Percentiles rank a stretch among this genome's conserved stretches.
Conservation (phyloP, 176 grass and related monocot species). For the Carex kokanica region DNA sequence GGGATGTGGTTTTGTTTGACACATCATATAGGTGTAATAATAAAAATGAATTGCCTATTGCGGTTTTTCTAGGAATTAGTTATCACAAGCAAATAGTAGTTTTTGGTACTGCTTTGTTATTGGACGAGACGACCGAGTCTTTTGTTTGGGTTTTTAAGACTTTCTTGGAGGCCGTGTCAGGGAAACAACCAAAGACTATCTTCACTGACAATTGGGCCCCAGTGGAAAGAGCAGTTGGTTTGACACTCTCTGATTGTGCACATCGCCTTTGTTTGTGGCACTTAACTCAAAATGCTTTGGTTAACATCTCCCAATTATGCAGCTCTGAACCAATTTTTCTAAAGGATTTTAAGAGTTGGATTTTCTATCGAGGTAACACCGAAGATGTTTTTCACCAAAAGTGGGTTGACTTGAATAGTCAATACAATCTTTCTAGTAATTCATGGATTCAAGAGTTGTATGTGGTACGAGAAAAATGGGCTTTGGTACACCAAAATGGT, state of each 20-base stretch:
- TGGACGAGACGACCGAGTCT: slow-evolving; percentile 54
- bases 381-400: slow-evolving; percentile 37
- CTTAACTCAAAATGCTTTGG: slow-evolving; percentile 38
- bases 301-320: slow-evolving; percentile 34
- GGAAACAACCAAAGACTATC: slow-evolving; percentile 37
- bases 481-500: slow-evolving; percentile 34
- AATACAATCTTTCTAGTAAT: slow-evolving; percentile 38
- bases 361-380: slow-evolving; percentile 27
- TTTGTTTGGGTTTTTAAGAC: slow-evolving; percentile 49
- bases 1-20: slow-evolving; percentile 51
- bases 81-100: slow-evolving; percentile 45
- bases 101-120: slow-evolving; percentile 47
- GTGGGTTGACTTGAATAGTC: slow-evolving; percentile 40
- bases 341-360: slow-evolving; percentile 40
- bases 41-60: slow-evolving; percentile 34
- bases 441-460: slow-evolving; percentile 41
- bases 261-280: slow-evolving; percentile 45
- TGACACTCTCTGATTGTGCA: slow-evolving; percentile 37
- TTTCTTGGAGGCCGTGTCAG: slow-evolving; percentile 44
- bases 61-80: slow-evolving; percentile 45
- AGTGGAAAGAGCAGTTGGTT: slow-evolving; percentile 40
- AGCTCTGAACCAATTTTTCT: slow-evolving; percentile 36
- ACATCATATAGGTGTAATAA: slow-evolving; percentile 39
- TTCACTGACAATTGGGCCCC: slow-evolving; percentile 42
- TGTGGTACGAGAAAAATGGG: slow-evolving; percentile 42